Evolutionary conservation across 1,284 basidiomycete species (phyloP), one percentile per base, ranked within the genome.

Genomic region (Cryptococcus sp.): DNA sequence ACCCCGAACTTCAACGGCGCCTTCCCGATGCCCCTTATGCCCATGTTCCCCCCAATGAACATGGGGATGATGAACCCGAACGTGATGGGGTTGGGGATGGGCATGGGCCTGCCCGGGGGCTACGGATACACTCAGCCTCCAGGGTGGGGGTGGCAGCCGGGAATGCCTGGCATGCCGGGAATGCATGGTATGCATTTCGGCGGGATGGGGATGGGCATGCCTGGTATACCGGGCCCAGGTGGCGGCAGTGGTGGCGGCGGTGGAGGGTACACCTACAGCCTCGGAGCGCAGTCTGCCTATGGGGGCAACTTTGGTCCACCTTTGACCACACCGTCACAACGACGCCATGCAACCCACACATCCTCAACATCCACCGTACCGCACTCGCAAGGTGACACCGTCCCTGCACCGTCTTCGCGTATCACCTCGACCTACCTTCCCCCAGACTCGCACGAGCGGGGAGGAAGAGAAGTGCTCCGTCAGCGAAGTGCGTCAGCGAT

Each of bases 241-340:
- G 38, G 46, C 24, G 24, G 42, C 33, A 61, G 55, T 23, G 38
- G 46, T 35, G 24, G 42, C 33, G 62, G 55, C 23, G 56, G 50
- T 13, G 67, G 66, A 35, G 68, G 70, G 66, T 75, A 72, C 55
- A 37, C 49, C 8, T 73, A 74, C 56, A 69, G 65, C 1, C 53
- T 61, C 0, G 61, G 59, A 4, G 56, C 70, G 4, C 71, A 73
- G 49, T 71, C 68, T 3, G 73, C 70, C 9, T 74, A 65, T 46
- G 73, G 73, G 20, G 72, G 68, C 38, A 66, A 74, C 48, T 74
- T 73, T 53, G 72, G 73, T 9, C 72, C 72, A 1, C 66, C 72
- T 33, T 39, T 51, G 2, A 55, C 84, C 53, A 81, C 38, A 12
- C 56, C 51, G n/a, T 55, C 57, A 12, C 52, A 54, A 18, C 48